Evolutionary conservation across 2,329 filamentous ascomycete species (phyloP).

Genomic region (Sclerotinia nivalis): DNA sequence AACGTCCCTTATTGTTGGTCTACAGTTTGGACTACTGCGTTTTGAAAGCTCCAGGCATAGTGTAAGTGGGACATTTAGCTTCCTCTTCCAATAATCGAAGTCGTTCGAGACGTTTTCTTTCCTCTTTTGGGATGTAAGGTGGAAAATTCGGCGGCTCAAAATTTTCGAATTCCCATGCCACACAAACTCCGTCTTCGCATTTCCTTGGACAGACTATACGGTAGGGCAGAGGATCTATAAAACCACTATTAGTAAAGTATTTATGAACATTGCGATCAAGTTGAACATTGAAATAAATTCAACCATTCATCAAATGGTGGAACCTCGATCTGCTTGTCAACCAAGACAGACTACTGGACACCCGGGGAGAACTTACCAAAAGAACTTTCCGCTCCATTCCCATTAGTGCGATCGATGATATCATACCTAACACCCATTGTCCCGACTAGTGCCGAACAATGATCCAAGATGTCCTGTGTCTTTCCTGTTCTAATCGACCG

Average conservation of each 20-base stretch:
- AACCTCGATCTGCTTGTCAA: neutral
- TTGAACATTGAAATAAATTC: neutral
- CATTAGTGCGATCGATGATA: too few species aligned
- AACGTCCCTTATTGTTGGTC: neutral
- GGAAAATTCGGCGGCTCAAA: neutral
- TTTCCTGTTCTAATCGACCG: neutral
- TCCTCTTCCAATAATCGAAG: neutral
- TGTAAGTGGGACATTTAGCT: neutral
- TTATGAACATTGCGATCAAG: neutral
- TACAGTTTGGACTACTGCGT: neutral
- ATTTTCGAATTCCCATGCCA: neutral
- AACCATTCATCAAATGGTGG: neutral
- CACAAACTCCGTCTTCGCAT: neutral
- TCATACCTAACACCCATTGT: neutral
- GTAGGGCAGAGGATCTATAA: neutral
- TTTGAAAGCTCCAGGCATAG: slow-evolving; percentile 1
- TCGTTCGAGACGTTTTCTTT: neutral
- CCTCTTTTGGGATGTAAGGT: neutral
- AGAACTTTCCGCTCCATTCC: neutral
- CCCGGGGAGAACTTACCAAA: neutral
- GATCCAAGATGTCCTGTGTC: rapidly evolving
- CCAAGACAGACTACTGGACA: neutral
- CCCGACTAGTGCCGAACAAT: too few species aligned
- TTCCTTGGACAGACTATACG: neutral
- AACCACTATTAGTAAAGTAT: neutral